phyloP scores from a whole-genome alignment of 345 rosid species.

The Eucalyptus curtisii region DNA sequence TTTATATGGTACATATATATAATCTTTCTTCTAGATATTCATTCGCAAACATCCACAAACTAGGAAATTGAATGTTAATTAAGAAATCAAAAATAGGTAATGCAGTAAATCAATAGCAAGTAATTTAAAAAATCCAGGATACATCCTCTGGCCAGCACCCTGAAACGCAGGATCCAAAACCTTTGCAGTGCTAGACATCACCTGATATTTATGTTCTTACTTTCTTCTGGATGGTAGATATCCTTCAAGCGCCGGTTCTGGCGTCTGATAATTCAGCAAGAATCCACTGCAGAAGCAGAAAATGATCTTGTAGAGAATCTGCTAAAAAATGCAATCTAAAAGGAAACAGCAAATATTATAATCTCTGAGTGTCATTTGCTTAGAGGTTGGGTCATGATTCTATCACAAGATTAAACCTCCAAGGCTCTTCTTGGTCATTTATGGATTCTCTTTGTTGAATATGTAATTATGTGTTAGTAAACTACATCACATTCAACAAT shows the following conservation, averaged over 20 bases:
- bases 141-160: constrained; percentile 37
- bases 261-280: background rate
- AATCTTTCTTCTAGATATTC: background rate
- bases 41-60: background rate
- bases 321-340: background rate
- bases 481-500: background rate
- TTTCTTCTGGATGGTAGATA: background rate
- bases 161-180: constrained; percentile 31
- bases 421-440: background rate
- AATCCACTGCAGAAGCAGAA: background rate
- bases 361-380: background rate
- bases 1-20: background rate
- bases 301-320: background rate
- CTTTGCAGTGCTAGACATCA: constrained; percentile 25
- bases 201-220: background rate
- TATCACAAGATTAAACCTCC: background rate
- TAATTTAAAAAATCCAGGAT: constrained; percentile 8
- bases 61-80: background rate
- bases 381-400: background rate
- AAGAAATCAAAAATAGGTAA: background rate
- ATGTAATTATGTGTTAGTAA: background rate
- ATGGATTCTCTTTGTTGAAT: background rate
- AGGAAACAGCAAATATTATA: background rate
- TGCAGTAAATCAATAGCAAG: background rate
- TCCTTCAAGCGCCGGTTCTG: background rate